A percentile compares a stretch with the other conserved stretches of the same genome.
Conservation (phyloP, 2,329 filamentous ascomycete genomes). For the Lachnellula suecica region DNA sequence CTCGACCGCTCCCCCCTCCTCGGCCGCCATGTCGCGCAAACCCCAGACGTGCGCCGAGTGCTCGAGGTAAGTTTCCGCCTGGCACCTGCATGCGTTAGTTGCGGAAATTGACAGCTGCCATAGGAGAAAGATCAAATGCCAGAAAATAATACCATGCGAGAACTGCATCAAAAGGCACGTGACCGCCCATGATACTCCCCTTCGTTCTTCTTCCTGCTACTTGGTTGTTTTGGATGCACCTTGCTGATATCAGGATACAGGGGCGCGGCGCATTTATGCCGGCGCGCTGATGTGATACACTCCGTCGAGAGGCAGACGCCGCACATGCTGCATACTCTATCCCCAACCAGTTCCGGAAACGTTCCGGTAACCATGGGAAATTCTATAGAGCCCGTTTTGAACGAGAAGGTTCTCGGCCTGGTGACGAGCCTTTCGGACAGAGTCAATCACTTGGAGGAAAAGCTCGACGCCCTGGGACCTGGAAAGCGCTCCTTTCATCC, state of each 20-base stretch:
- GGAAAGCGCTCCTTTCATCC: constrained; percentile 2
- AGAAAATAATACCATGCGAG: constrained; percentile 40
- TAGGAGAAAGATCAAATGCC: constrained; percentile 37
- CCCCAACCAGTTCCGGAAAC: background rate
- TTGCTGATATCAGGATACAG: constrained; percentile 5
- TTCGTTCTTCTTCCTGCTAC: no score
- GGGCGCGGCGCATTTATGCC: constrained; percentile 19
- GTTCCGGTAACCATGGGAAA: background rate
- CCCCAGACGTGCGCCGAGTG: constrained; percentile 33
- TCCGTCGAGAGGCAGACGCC: constrained; percentile 3
- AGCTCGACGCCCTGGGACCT: constrained; percentile 8
- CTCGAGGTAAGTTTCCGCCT: constrained; percentile 19
- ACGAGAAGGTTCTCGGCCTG: constrained; percentile 14
- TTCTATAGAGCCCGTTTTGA: constrained; percentile 10
- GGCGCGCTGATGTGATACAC: constrained; percentile 20
- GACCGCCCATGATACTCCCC: background rate
- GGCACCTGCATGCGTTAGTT: background rate
- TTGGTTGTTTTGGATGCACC: constrained; percentile 1
- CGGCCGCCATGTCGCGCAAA: constrained; percentile 12
- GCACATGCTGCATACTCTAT: background rate
- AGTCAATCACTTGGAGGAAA: constrained; percentile 17
- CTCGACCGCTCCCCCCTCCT: background rate
- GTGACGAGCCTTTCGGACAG: constrained; percentile 19
- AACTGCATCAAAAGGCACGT: constrained; percentile 37
- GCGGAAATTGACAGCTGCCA: background rate